Base-by-base conservation (phyloP, 1,139 yeast genomes). In the Geotrichum aggregatum region DNA sequence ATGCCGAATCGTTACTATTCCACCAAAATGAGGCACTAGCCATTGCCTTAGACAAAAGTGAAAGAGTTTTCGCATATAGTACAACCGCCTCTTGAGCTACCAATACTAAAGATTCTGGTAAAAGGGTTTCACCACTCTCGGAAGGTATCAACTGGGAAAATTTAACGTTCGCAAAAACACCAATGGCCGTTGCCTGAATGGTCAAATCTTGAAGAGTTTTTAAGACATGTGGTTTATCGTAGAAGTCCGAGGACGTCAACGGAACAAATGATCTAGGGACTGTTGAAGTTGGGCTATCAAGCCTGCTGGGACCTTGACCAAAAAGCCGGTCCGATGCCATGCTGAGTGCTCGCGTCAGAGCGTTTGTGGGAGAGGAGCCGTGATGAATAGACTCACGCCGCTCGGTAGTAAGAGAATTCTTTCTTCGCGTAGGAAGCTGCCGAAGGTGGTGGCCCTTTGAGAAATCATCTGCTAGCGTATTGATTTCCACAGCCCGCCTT, bases 401-500 rank as follows among this genome's bases (percentile, higher is more conserved):
- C 19, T 49, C 52, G 5, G 7, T 18, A 21, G 44, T 21, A 10
- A 30, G 40, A 6, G 44, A 35, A 2, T 39, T 30, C 10, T 44
- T 42, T 1, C 48, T 24, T 33, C 44, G 22, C 21, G 42, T 54
- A 24, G 39, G 26, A 45, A 48, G 47, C 5, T 36, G 41, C 5
- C 67, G 67, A 10, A 63, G 56, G 42, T 59, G 54, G n/a, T n/a
- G n/a, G n/a, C n/a, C n/a, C n/a, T n/a, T n/a, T 24, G 70, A 92
- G 52, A 91, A 73, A 65, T 89, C 95, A 68, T 92, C 98, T 8
- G 98, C 98, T 53, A 92, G 74, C 1, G 96, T 94, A 70, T 92
- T 92, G 10, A 92, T 95, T 67, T 92, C 98, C 3, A 92, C 97
- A 0, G 94, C 88, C 50, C 95, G 78, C 67, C 89, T 91, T 66